A percentile compares a stretch with the other conserved stretches of the same genome.
phyloP scores from a whole-genome alignment of 768 basidiomycete genomes.

The Phlebiopsis flavidoalba region DNA sequence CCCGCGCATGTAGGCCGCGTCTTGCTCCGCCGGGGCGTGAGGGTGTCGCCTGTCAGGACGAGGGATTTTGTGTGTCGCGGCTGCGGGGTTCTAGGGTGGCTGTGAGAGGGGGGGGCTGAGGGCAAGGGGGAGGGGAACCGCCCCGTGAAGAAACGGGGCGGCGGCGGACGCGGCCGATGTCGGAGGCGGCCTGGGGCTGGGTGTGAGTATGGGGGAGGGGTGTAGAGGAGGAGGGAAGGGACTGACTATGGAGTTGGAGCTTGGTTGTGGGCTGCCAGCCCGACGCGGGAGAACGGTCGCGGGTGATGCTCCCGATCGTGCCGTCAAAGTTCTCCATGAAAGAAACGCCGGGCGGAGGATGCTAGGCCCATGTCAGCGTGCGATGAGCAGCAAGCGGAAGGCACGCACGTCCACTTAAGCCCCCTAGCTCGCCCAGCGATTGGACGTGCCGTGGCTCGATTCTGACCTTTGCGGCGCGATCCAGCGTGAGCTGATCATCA shows the following conservation, averaged over 20 bases:
- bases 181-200: conserved; percentile 12
- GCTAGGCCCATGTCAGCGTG: conserved; percentile 18
- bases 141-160: background rate
- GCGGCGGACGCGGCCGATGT: conserved; percentile 14
- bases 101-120: background rate
- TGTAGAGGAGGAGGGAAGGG: background rate
- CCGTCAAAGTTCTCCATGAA: conserved; percentile 42
- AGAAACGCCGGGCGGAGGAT: conserved; percentile 37
- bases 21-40: background rate
- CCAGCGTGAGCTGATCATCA: conserved; percentile 18
- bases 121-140: background rate
- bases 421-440: conserved; percentile 25
- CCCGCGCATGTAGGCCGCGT: background rate
- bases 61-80: background rate
- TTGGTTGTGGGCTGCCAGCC: conserved; percentile 31
- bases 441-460: conserved; percentile 33
- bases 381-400: background rate
- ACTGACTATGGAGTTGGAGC: conserved; percentile 31
- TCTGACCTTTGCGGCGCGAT: conserved; percentile 29
- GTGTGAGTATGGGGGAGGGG: background rate
- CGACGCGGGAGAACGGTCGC: conserved; percentile 24
- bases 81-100: background rate
- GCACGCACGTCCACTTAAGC: conserved; percentile 34
- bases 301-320: conserved; percentile 30
- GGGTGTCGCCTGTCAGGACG: background rate